Evolutionary conservation across 1,284 basidiomycete genomes (phyloP).

Genomic region (Puccinia novopanici): DNA sequence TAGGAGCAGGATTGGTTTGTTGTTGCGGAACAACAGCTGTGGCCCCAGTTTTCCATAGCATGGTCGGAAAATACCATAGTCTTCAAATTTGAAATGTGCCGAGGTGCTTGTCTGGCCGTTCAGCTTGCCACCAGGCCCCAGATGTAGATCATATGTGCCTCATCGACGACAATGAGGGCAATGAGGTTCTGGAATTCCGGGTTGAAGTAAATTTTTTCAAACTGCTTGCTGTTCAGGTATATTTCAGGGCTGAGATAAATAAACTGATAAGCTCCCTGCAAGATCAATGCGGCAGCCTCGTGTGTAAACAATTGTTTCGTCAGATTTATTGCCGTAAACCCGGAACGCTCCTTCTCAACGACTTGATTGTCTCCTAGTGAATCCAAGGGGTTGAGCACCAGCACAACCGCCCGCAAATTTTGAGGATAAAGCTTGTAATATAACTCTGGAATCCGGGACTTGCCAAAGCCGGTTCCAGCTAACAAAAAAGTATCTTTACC

Average conservation of each 20-base stretch:
- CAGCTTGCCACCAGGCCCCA: too few relatives aligned
- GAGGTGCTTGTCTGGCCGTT: too few relatives aligned
- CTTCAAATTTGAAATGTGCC: too few relatives aligned
- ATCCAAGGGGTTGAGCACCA: too few relatives aligned
- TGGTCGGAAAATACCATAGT: constrained; percentile 17
- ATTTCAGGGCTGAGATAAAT: constrained; percentile 17
- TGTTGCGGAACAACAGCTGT: background rate
- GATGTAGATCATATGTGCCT: too few relatives aligned
- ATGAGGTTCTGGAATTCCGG: background rate
- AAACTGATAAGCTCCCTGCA: background rate
- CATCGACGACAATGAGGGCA: background rate
- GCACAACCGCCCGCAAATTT: too few relatives aligned
- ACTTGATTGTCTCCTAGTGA: constrained; percentile 7
- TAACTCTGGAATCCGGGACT: too few relatives aligned
- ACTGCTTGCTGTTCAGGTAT: too few relatives aligned
- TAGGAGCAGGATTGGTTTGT: background rate
- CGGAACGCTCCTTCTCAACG: background rate
- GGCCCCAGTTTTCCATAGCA: constrained; percentile 6
- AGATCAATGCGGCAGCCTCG: background rate
- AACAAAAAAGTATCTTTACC: background rate
- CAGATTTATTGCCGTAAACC: background rate
- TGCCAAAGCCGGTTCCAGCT: too few relatives aligned
- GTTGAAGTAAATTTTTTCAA: background rate
- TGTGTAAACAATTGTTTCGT: background rate
- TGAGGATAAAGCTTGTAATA: too few relatives aligned